phyloP scores from a whole-genome alignment of 2,329 filamentous ascomycete species.

The Laburnicola sp. region DNA sequence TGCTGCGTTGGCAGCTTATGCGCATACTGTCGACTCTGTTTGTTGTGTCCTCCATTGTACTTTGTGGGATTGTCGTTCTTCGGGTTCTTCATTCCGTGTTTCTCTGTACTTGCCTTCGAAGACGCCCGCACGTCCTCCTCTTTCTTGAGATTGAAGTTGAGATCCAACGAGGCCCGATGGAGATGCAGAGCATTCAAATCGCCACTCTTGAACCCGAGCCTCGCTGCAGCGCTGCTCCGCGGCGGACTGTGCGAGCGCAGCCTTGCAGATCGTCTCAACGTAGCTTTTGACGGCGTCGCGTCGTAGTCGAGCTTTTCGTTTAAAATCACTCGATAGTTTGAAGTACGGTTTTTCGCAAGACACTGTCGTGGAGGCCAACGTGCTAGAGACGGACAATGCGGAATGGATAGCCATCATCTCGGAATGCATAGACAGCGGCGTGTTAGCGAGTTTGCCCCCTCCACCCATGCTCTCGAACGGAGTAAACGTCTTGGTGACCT shows the following conservation, averaged over 20 bases:
- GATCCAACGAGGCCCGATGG: conserved; percentile 39
- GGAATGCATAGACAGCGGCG: conserved; percentile 56
- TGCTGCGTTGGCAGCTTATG: conserved; percentile 15
- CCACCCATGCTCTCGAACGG: conserved; percentile 46
- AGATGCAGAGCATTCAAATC: conserved; percentile 54
- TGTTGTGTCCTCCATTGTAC: conserved; percentile 29
- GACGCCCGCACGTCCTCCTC: conserved; percentile 22
- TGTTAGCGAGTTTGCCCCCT: conserved; percentile 46
- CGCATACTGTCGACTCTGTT: conserved; percentile 20
- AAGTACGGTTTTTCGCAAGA: conserved; percentile 55
- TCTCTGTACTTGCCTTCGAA: conserved; percentile 35
- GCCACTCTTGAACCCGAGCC: conserved; percentile 50
- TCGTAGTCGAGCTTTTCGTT: conserved; percentile 53
- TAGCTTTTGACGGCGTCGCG: conserved; percentile 50
- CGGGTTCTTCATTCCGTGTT: conserved; percentile 31
- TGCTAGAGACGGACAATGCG: conserved; percentile 52
- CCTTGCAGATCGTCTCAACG: conserved; percentile 49
- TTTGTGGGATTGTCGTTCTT: conserved; percentile 11
- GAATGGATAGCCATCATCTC: conserved; percentile 61
- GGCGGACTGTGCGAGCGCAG: conserved; percentile 32
- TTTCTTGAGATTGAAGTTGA: conserved; percentile 24
- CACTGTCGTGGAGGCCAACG: conserved; percentile 48
- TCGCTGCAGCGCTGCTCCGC: conserved; percentile 39
- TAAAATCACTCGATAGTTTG: conserved; percentile 54
- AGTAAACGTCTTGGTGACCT: conserved; percentile 39